These are phyloP conservation scores for Orychophragmus violaceus DNA, from an alignment of 345 rosid species.

Conservation along the genomic window DNA sequence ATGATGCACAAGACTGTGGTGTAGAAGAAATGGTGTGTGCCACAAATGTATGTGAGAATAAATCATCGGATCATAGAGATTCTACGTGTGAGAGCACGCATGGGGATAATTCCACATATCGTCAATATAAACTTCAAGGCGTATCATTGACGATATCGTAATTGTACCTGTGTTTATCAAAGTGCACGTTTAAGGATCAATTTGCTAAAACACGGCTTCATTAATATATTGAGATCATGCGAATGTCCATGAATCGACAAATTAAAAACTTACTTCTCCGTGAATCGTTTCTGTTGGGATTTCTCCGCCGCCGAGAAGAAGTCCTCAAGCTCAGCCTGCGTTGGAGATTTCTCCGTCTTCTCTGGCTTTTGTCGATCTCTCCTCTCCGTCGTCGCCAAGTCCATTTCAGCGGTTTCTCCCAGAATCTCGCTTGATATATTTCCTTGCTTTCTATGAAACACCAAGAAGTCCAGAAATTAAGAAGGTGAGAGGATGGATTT, in stretches of 20 bases:
- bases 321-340: slow-evolving; percentile 42
- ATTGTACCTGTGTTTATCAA: slow-evolving; percentile 46
- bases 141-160: slow-evolving; percentile 54
- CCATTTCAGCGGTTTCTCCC: slow-evolving; percentile 27
- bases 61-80: too few species aligned
- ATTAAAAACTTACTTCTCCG: slow-evolving; percentile 41
- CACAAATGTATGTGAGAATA: too few species aligned
- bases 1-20: too few species aligned
- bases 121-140: too few species aligned
- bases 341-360: slow-evolving; percentile 14
- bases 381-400: slow-evolving; percentile 15
- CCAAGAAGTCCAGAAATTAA: not conserved
- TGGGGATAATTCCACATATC: too few species aligned
- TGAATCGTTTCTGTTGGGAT: slow-evolving; percentile 39
- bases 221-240: slow-evolving; percentile 18
- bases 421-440: slow-evolving; percentile 21
- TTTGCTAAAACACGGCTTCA: not conserved
- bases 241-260: slow-evolving; percentile 1
- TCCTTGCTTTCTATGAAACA: not conserved
- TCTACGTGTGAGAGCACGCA: too few species aligned
- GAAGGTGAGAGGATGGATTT: not conserved
- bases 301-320: slow-evolving; percentile 42
- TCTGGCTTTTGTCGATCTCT: not conserved
- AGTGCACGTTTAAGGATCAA: not conserved
- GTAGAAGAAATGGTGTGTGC: too few species aligned